Conservation (phyloP, 768 basidiomycete species). For the Suillus weaverae region DNA sequence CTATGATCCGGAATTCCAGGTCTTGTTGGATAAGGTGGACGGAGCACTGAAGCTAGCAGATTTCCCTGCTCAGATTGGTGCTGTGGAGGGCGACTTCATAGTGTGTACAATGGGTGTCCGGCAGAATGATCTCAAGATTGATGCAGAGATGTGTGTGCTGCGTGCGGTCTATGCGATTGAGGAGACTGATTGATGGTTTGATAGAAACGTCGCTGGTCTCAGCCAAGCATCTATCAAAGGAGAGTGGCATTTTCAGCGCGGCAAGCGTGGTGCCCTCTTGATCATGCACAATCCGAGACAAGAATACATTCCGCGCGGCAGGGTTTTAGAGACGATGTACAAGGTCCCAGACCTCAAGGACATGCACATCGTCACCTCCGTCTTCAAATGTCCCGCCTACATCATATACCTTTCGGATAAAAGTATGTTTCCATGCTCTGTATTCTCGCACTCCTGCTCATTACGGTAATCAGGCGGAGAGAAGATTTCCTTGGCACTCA, state of each 20-base stretch:
- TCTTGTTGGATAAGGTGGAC: conserved; percentile 4
- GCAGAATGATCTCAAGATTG: conserved; percentile 13
- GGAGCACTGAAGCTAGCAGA: conserved; percentile 2
- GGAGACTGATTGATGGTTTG: background rate
- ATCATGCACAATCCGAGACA: conserved; percentile 28
- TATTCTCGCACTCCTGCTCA: background rate
- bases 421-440: background rate
- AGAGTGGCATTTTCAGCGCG: conserved; percentile 25
- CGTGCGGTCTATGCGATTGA: background rate
- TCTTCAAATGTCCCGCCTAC: conserved; percentile 28
- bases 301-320: conserved; percentile 16
- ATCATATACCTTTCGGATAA: conserved; percentile 25
- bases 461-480: conserved; percentile 11
- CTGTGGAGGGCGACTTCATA: conserved; percentile 19
- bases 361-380: conserved; percentile 27
- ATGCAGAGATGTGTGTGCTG: background rate
- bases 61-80: conserved; percentile 7
- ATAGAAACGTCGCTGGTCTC: conserved; percentile 12
- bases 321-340: conserved; percentile 17
- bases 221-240: conserved; percentile 29
- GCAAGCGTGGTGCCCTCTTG: conserved; percentile 29
- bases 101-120: conserved; percentile 22
- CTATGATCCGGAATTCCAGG: conserved; percentile 18
- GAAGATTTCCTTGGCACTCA: conserved; percentile 14
- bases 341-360: conserved; percentile 16